Evolutionary conservation across 495 filamentous ascomycete genomes (phyloP).

Genomic region (Diplogelasinospora grovesii): DNA sequence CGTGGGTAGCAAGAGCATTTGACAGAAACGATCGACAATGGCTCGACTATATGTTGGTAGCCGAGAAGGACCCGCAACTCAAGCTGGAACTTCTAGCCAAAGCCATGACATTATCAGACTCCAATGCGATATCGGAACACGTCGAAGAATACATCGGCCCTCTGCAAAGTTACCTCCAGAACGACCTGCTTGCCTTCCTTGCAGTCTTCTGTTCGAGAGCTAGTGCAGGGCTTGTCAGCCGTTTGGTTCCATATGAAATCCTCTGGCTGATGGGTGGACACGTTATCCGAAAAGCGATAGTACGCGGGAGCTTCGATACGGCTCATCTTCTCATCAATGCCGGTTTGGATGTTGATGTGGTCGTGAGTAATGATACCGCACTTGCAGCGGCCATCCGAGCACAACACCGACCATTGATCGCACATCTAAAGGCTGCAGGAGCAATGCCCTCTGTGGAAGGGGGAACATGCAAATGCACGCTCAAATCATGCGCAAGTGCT

Average conservation of each 20-base stretch:
- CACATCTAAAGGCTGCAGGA: not conserved
- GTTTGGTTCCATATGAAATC: not conserved
- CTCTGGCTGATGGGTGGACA: not conserved
- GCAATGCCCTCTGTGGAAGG: not conserved
- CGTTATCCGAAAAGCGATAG: not conserved
- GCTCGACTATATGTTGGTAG: too few species aligned
- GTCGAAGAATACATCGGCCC: not conserved
- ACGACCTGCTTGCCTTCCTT: not conserved
- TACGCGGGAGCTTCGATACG: not conserved
- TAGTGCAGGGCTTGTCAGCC: not conserved
- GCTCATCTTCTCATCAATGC: not conserved
- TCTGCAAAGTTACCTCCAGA: not conserved
- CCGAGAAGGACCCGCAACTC: too few species aligned
- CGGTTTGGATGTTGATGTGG: not conserved
- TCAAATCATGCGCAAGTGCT: not conserved
- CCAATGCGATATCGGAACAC: too few species aligned
- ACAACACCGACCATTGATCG: not conserved
- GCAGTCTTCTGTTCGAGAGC: not conserved
- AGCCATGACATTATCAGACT: too few species aligned
- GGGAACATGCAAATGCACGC: not conserved
- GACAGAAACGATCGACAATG: too few species aligned
- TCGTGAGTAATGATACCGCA: not conserved
- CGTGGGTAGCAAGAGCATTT: too few species aligned
- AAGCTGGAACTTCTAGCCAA: too few species aligned
- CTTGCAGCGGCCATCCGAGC: not conserved